These are phyloP conservation scores for Prinsepia uniflora DNA, from an alignment of 306 rosid species.

Conservation along the genomic window DNA sequence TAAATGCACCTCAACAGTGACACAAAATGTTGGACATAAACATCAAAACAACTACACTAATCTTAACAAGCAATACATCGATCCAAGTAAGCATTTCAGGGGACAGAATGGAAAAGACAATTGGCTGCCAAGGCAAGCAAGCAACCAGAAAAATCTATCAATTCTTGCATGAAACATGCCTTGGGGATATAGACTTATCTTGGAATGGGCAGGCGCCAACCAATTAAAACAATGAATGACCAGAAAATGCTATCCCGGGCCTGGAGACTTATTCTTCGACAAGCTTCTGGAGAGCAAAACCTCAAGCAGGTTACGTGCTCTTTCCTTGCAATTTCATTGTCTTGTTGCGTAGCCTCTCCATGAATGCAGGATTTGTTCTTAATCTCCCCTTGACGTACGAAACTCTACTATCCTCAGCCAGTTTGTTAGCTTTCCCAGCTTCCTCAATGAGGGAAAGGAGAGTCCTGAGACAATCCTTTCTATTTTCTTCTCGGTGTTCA, in stretches of 20 bases:
- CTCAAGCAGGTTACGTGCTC: slow-evolving; percentile 42
- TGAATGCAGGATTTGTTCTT: slow-evolving; percentile 67
- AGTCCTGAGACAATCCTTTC: slow-evolving; percentile 91
- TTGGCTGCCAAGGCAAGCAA: slow-evolving; percentile 17
- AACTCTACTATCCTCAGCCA: slow-evolving; percentile 68
- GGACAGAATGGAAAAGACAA: slow-evolving; percentile 10
- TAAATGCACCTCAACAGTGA: neutral
- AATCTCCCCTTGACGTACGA: slow-evolving; percentile 79
- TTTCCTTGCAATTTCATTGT: slow-evolving; percentile 43
- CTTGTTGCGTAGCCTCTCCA: slow-evolving; percentile 74
- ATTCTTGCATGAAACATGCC: slow-evolving; percentile 4
- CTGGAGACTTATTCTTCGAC: slow-evolving; percentile 11
- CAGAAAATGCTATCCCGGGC: slow-evolving; percentile 23
- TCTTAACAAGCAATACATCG: neutral
- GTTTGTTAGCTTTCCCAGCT: slow-evolving; percentile 83
- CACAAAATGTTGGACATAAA: neutral
- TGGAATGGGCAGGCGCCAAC: slow-evolving; percentile 13
- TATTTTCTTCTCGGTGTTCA: slow-evolving; percentile 93
- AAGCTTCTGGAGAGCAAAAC: neutral
- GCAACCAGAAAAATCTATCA: slow-evolving; percentile 14
- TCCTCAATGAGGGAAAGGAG: slow-evolving; percentile 86
- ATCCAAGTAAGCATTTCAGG: slow-evolving; percentile 3
- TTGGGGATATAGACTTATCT: slow-evolving; percentile 10
- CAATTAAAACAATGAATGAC: slow-evolving; percentile 20
- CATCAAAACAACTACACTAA: neutral